Evolutionary conservation across 108 stramenopile genomes (phyloP).

Genomic region (Pseudonitzschia pungens): DNA sequence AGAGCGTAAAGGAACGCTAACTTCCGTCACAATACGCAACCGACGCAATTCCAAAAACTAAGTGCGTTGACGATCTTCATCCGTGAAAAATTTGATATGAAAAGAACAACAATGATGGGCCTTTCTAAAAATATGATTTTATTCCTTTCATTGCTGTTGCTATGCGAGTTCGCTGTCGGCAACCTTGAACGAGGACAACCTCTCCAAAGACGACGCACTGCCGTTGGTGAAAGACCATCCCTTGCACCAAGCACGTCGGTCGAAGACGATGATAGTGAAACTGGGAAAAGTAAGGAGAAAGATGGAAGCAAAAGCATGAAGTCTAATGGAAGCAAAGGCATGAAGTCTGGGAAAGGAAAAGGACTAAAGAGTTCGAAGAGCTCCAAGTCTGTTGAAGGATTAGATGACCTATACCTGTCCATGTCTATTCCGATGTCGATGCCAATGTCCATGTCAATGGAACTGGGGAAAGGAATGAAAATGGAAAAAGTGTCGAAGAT

Average conservation of each 20-base stretch:
- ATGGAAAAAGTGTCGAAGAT: not conserved
- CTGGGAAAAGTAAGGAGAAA: not conserved
- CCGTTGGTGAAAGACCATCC: slow-evolving; percentile 9
- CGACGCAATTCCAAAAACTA: not conserved
- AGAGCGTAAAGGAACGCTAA: not conserved
- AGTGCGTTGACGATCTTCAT: not conserved
- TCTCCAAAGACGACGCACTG: not conserved
- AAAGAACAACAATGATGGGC: slow-evolving; percentile 3
- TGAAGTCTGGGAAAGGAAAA: not conserved
- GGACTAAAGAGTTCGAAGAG: slow-evolving; percentile 1
- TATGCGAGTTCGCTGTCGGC: not conserved
- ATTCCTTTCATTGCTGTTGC: not conserved
- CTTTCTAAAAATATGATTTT: not conserved
- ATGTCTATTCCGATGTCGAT: not conserved
- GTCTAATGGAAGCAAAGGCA: not conserved
- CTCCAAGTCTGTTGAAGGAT: not conserved
- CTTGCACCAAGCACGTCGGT: not conserved
- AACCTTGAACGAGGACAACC: not conserved
- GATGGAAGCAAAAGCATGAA: not conserved
- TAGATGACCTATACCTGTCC: not conserved
- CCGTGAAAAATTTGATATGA: not conserved
- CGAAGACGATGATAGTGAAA: slow-evolving; percentile 7
- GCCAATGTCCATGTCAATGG: slow-evolving; percentile 15
- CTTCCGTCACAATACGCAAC: too few relatives aligned
- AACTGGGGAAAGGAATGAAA: slow-evolving; percentile 1